These are phyloP conservation scores for Aspergillus japonicus DNA, from an alignment of 2,329 filamentous ascomycete genomes.

Conservation along the genomic window DNA sequence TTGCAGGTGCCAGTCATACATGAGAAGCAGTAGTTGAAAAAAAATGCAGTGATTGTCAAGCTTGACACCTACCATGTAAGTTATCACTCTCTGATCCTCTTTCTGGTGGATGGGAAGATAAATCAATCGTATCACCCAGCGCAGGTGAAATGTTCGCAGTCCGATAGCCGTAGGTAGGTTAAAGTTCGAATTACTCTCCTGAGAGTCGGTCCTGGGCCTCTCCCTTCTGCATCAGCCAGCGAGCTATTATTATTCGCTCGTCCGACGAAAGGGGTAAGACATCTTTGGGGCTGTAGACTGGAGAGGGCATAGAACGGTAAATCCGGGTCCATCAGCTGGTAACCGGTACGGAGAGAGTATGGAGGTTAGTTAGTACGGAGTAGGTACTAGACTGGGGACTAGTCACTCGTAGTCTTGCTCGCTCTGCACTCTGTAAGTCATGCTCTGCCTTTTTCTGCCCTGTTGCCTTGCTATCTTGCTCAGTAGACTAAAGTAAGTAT, in stretches of 20 bases:
- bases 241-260: constrained; percentile 11
- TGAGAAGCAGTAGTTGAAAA: constrained; percentile 1
- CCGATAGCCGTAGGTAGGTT: constrained; percentile 7
- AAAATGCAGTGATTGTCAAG: neutral
- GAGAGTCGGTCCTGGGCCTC: constrained; percentile 1
- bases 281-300: constrained; percentile 12
- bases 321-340: neutral
- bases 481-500: neutral
- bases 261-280: constrained; percentile 17
- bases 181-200: constrained; percentile 16
- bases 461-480: neutral
- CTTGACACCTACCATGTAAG: neutral
- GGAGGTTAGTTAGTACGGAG: neutral
- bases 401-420: constrained; percentile 4
- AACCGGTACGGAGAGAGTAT: constrained; percentile 7
- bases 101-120: neutral
- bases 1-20: constrained; percentile 25
- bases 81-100: neutral
- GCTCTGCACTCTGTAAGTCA: neutral
- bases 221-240: constrained; percentile 13
- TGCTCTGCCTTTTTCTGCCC: neutral
- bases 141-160: neutral
- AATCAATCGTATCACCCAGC: constrained; percentile 3
- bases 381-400: constrained; percentile 1
- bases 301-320: constrained; percentile 5